These are phyloP conservation scores for Tilletiaria anomala DNA, from an alignment of 1,284 basidiomycete species.

Conservation along the genomic window DNA sequence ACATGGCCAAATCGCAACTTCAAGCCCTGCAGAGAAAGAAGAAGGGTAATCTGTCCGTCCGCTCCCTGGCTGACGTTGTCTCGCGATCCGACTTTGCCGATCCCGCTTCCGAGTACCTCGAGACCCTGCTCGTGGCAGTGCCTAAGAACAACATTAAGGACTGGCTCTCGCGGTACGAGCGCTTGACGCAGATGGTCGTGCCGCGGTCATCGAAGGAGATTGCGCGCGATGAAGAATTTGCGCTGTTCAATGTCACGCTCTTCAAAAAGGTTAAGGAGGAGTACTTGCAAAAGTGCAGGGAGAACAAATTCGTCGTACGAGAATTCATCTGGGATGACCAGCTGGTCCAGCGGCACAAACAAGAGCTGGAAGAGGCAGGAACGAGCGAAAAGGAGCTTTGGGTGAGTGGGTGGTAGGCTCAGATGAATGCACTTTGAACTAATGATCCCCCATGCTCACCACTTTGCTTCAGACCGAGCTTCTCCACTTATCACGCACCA, in stretches of 20 bases:
- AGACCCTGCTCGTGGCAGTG: constrained; percentile 83
- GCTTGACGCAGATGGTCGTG: constrained; percentile 75
- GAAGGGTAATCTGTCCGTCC: constrained; percentile 84
- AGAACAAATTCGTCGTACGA: constrained; percentile 73
- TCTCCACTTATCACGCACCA: constrained; percentile 76
- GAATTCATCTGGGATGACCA: constrained; percentile 88
- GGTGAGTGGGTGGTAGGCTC: constrained; percentile 47
- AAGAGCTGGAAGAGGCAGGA: constrained; percentile 66
- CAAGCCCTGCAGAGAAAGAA: constrained; percentile 90
- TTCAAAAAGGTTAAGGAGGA: constrained; percentile 86
- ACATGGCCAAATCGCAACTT: constrained; percentile 80
- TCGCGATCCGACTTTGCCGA: constrained; percentile 65
- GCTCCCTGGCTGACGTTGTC: constrained; percentile 73
- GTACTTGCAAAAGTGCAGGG: constrained; percentile 82
- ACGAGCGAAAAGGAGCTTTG: constrained; percentile 91
- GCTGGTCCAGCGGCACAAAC: constrained; percentile 62
- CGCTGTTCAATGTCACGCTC: constrained; percentile 70
- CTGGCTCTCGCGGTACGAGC: constrained; percentile 80
- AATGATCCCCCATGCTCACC: background rate
- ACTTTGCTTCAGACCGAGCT: constrained; percentile 62
- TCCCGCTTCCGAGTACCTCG: constrained; percentile 72
- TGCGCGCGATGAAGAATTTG: constrained; percentile 73
- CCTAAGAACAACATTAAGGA: constrained; percentile 73
- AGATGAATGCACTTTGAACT: background rate
- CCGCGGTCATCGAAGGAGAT: constrained; percentile 72